Conservation (phyloP, 2,329 filamentous ascomycete species). For the Didymella glomerata region DNA sequence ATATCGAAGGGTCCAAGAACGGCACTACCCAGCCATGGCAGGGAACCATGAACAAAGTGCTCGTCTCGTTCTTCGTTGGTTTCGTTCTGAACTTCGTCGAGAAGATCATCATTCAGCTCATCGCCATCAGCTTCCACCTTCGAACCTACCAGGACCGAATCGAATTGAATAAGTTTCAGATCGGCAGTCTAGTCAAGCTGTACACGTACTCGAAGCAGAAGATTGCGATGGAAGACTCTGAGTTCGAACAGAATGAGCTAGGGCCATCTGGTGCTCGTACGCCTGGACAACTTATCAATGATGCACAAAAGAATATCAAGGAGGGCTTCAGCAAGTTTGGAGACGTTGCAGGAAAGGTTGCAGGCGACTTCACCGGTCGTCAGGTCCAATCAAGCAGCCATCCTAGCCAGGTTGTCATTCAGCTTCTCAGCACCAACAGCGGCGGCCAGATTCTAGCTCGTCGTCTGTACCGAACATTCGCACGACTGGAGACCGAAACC, state of each 20-base stretch:
- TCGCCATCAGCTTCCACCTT: constrained; percentile 90
- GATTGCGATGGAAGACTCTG: constrained; percentile 76
- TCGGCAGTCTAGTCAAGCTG: constrained; percentile 71
- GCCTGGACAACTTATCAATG: constrained; percentile 74
- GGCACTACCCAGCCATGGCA: constrained; percentile 72
- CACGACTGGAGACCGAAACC: constrained; percentile 76
- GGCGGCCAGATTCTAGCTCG: constrained; percentile 86
- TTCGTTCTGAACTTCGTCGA: constrained; percentile 83
- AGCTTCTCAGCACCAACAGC: constrained; percentile 74
- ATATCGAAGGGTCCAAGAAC: constrained; percentile 53
- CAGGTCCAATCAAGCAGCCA: constrained; percentile 73
- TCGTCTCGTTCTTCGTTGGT: constrained; percentile 84
- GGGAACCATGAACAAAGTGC: constrained; percentile 80
- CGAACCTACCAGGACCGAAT: constrained; percentile 91
- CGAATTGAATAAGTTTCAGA: constrained; percentile 90
- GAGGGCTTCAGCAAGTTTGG: constrained; percentile 81
- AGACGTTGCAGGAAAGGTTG: constrained; percentile 83
- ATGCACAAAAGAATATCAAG: constrained; percentile 76
- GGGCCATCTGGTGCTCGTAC: constrained; percentile 71
- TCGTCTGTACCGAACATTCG: constrained; percentile 86
- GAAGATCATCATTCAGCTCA: constrained; percentile 94
- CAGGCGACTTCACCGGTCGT: constrained; percentile 89
- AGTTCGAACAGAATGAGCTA: constrained; percentile 69
- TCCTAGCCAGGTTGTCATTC: constrained; percentile 82
- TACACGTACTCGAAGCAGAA: constrained; percentile 71